Base-by-base conservation (phyloP, 108 stramenopile genomes). In the Nannochloropsis salina region DNA sequence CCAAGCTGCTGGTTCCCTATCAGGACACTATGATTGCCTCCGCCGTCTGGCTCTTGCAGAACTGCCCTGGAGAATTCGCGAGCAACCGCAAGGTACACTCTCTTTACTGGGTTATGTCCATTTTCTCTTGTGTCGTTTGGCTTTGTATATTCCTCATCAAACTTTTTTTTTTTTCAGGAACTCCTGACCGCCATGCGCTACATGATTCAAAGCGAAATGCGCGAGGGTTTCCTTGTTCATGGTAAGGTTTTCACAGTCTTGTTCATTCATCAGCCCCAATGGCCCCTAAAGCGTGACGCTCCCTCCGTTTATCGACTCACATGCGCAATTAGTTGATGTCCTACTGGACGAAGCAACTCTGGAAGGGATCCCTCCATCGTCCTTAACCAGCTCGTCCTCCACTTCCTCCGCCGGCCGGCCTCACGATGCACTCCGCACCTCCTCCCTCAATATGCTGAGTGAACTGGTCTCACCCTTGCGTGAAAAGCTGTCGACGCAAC, bases 151-250 rank as follows among this genome's bases (percentile, higher is more conserved):
- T 6, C 61, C 61, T 74, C 61, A 4, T 74, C 61, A 15, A 15
- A 1, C 61, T n/a, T n/a, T 74, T 8, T 92, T 18, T 94, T 93
- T 8, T 91, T 95, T 10, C 94, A 94, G 89, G 98, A 97, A 83
- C 91, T 97, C 9, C 89, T 97, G 20, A 91, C 94, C 9, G 94
- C 94, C 8, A 96, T 95, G 5, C 92, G 97, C 4, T 96, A 97
- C 85, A 94, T 98, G 18, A 89, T 98, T 12, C 94, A 95, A 31
- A 97, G 93, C 31, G 94, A 95, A 18, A 96, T 97, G 86, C 94
- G 94, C 8, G 91, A 91, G 12, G 96, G 95, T n/a, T 95, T 97
- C 90, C 61, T 74, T 3, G 61, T 74, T 3, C 61, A 74, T 74
- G 61, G 61, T 74, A 74, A 15, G 61, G 20, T 2, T 2, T 74